Percentiles rank a stretch among this genome's conserved stretches.
Evolutionary conservation across 345 rosid species (phyloP).

Genomic region (Eucalyptus paniculata): DNA sequence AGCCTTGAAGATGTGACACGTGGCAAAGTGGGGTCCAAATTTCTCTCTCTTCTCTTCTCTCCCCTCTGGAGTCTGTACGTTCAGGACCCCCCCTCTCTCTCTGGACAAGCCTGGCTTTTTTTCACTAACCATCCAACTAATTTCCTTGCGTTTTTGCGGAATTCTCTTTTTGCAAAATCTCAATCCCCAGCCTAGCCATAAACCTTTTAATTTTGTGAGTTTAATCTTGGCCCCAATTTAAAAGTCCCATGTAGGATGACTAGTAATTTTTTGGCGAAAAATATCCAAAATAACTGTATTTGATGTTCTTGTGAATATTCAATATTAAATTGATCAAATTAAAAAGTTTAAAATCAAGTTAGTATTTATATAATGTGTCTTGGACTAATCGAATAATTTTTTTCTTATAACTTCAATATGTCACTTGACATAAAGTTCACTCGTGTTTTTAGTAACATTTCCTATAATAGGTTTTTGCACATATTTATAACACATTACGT

Average conservation of each 20-base stretch:
- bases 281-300: accelerated
- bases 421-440: accelerated
- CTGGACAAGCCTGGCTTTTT: neutral
- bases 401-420: accelerated
- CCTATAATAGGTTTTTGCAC: accelerated
- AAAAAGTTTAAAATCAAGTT: accelerated
- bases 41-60: too few species aligned
- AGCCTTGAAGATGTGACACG: too few species aligned
- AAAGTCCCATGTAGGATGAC: too few species aligned
- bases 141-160: neutral
- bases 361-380: accelerated
- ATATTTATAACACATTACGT: accelerated
- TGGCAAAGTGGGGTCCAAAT: too few species aligned
- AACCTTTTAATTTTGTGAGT: neutral
- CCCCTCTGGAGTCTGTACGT: too few species aligned
- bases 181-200: accelerated
- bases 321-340: accelerated
- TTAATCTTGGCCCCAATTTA: accelerated
- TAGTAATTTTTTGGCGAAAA: accelerated
- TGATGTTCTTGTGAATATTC: accelerated
- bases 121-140: neutral
- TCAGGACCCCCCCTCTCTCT: too few species aligned
- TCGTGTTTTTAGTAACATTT: accelerated
- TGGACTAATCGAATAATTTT: accelerated
- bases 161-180: neutral